Evolutionary conservation across 2,329 filamentous ascomycete species (phyloP), one percentile per base, ranked within the genome.

Genomic region (Raffaelea albimanens): DNA sequence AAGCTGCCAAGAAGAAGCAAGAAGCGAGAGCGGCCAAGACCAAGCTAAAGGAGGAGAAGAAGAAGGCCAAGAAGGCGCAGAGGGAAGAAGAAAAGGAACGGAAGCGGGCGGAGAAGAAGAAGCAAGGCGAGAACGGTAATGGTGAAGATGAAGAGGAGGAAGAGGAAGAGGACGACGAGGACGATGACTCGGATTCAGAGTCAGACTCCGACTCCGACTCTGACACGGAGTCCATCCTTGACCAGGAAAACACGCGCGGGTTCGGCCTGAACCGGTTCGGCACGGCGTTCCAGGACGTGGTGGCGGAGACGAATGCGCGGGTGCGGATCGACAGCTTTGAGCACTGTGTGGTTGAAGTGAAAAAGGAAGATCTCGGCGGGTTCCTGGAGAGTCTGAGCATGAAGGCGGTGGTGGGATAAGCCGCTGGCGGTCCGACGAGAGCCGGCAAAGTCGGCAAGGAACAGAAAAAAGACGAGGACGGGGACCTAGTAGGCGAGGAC

Each of bases 311-410:
- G 16, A 93, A 83, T 50, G 87, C 91, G 1, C 71, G 90, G 16
- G 89, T 97, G 19, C 74, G 89, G 51, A 94, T 96, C 61, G 93
- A 98, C 66, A 94, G 87, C 63, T 98, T 98, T 59, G 93, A 98
- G 66, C 87, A 95, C 63, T 95, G 88, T 59, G 93, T 97, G 8
- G 90, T 97, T 42, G 93, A 98, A 63, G 91, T 98, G n/a, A 83
- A 83, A 67, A 96, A 95, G 70, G 93, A 97, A 61, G 93, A 97
- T 65, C 68, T 98, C 23, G 80, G 82, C 16, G 87, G 84, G 0
- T 98, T 98, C 63, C 70, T 98, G 55, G 93, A 98, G 69, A 83
- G 84, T 48, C 65, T 98, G 61, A 96, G 90, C 66, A 83, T 89
- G 76, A 95, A 94, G 75, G 82, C 82, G 48, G 89, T 97, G 18